These are phyloP conservation scores for Blechomonas ayalai DNA, from an alignment of 208 protist genomes.

Conservation along the genomic window DNA sequence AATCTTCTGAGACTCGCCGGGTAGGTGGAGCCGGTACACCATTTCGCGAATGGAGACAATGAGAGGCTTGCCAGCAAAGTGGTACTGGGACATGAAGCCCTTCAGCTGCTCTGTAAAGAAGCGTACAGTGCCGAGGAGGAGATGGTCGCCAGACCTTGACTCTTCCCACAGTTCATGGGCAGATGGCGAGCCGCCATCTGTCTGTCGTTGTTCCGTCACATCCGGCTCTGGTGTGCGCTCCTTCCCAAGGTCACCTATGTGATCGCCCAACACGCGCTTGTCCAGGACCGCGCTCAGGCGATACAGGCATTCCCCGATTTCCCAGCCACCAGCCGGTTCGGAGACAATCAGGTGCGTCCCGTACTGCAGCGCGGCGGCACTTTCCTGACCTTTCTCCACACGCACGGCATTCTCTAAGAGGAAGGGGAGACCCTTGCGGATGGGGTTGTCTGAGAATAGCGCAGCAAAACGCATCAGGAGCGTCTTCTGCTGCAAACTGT, in stretches of 20 bases:
- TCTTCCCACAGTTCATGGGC: slow-evolving; percentile 16
- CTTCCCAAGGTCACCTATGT: slow-evolving; percentile 78
- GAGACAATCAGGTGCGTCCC: slow-evolving; percentile 42
- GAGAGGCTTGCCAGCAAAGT: slow-evolving; percentile 71
- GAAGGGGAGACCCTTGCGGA: slow-evolving; percentile 78
- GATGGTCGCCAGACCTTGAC: slow-evolving; percentile 19
- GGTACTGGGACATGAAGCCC: slow-evolving; percentile 76
- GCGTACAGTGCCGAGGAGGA: slow-evolving; percentile 41
- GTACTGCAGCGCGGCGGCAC: slow-evolving; percentile 5
- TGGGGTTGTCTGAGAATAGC: slow-evolving; percentile 49
- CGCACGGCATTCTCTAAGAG: slow-evolving; percentile 48
- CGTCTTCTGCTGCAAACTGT: slow-evolving; percentile 40
- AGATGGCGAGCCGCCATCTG: not conserved
- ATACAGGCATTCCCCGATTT: slow-evolving; percentile 77
- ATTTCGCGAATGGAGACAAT: slow-evolving; percentile 78
- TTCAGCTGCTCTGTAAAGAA: slow-evolving; percentile 69
- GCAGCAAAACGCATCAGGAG: slow-evolving; percentile 49
- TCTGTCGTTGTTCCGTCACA: not conserved
- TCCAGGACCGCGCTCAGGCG: slow-evolving; percentile 67
- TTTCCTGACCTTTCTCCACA: slow-evolving; percentile 17
- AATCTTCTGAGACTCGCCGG: slow-evolving; percentile 92
- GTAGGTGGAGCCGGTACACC: slow-evolving; percentile 76
- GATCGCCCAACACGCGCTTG: slow-evolving; percentile 81
- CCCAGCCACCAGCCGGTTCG: slow-evolving; percentile 57
- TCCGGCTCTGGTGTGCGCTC: slow-evolving; percentile 13